Percentiles rank a stretch among this genome's conserved stretches.
Conservation (phyloP, 495 filamentous ascomycete genomes). For the Physcia stellaris region DNA sequence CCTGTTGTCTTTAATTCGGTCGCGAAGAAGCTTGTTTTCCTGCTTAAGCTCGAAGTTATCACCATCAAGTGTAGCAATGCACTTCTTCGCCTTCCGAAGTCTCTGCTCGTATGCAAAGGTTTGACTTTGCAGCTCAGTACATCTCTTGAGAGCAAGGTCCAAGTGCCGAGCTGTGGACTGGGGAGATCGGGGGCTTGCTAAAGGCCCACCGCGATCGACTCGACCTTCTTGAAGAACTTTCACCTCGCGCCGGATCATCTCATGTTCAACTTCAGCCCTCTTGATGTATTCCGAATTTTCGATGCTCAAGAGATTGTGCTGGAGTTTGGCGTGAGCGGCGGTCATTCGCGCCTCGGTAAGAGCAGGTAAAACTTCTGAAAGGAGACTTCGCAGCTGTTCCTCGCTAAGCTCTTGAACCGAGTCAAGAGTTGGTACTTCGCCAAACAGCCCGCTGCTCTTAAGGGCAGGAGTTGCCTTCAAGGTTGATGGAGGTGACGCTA, state of each 20-base stretch:
- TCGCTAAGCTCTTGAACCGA: constrained; percentile 49
- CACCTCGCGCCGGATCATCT: constrained; percentile 82
- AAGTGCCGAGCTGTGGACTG: constrained; percentile 29
- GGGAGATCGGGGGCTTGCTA: constrained; percentile 23
- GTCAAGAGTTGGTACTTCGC: constrained; percentile 42
- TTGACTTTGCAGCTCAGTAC: constrained; percentile 48
- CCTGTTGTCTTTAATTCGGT: constrained; percentile 76
- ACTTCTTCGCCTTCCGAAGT: constrained; percentile 56
- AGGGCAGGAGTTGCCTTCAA: constrained; percentile 35
- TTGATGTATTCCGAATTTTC: constrained; percentile 78
- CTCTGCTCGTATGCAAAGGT: constrained; percentile 49
- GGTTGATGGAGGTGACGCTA: constrained; percentile 43
- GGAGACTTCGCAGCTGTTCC: constrained; percentile 47
- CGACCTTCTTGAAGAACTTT: constrained; percentile 59
- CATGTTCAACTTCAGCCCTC: constrained; percentile 81
- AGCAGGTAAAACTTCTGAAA: constrained; percentile 35
- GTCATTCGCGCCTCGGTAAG: constrained; percentile 60
- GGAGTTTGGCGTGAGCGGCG: constrained; percentile 81
- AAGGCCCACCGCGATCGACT: constrained; percentile 26
- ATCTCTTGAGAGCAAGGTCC: constrained; percentile 30
- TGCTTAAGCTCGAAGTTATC: constrained; percentile 51
- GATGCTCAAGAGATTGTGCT: constrained; percentile 75
- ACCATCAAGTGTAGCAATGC: constrained; percentile 54
- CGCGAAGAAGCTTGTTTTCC: constrained; percentile 60
- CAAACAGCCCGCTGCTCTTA: constrained; percentile 28